Evolutionary conservation across 2,329 filamentous ascomycete species (phyloP).

Genomic region (Pseudopyrenochaeta lycopersici): DNA sequence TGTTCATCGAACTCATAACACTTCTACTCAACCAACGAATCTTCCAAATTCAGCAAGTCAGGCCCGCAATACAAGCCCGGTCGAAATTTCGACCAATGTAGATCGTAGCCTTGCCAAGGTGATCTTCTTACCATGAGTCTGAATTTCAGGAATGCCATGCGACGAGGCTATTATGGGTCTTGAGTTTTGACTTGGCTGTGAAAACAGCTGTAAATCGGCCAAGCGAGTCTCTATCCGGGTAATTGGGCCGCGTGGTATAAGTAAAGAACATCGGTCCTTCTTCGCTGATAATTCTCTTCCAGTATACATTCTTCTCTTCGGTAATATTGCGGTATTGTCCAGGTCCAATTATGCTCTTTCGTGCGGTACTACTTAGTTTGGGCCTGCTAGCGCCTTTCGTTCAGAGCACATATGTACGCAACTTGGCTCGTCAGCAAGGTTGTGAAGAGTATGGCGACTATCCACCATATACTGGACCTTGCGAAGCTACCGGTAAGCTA

Average conservation of each 20-base stretch:
- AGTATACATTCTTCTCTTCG: not conserved
- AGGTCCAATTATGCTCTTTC: slow-evolving; percentile 3
- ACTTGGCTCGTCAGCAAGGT: slow-evolving; percentile 4
- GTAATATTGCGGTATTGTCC: not conserved
- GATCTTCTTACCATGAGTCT: not conserved
- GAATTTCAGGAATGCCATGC: not conserved
- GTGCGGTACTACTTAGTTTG: not conserved
- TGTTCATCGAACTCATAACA: no score
- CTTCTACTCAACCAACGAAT: no score
- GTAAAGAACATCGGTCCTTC: slow-evolving; percentile 1
- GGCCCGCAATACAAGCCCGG: no score
- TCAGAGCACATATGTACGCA: slow-evolving; percentile 2
- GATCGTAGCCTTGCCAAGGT: no score
- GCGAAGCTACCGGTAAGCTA: slow-evolving; percentile 6
- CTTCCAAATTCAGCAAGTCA: no score
- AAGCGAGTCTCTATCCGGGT: slow-evolving; percentile 7
- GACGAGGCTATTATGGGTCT: not conserved
- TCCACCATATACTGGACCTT: slow-evolving; percentile 7
- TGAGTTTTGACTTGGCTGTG: not conserved
- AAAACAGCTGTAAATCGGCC: not conserved
- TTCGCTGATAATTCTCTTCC: not conserved
- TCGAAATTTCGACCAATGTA: no score
- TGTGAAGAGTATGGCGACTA: slow-evolving; percentile 12
- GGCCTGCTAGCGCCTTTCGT: not conserved
- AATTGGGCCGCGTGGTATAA: slow-evolving; percentile 5